Evolutionary conservation across 495 filamentous ascomycete genomes (phyloP).

Genomic region (Rusavskia elegans): DNA sequence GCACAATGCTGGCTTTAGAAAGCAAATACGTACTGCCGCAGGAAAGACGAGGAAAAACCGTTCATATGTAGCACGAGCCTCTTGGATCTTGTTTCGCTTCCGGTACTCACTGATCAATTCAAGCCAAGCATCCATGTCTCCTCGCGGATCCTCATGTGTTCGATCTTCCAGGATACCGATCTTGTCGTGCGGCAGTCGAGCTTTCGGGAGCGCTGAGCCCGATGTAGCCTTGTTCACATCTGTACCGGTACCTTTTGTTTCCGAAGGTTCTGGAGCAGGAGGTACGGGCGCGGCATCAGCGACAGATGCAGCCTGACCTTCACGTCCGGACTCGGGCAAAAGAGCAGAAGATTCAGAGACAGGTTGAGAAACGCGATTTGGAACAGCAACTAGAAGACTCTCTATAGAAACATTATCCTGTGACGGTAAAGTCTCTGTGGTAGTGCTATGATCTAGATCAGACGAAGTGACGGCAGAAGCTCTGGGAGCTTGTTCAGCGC

Average conservation of each 20-base stretch:
- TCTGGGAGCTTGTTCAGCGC: not conserved
- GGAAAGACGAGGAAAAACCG: constrained; percentile 79
- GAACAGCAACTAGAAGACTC: constrained; percentile 35
- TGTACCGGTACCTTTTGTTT: constrained; percentile 22
- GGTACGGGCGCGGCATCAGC: constrained; percentile 24
- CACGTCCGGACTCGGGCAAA: constrained; percentile 26
- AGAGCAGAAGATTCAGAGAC: constrained; percentile 22
- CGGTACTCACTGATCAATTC: constrained; percentile 73
- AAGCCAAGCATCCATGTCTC: constrained; percentile 82
- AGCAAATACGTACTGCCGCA: constrained; percentile 54
- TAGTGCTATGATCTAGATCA: constrained; percentile 41
- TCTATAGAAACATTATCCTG: constrained; percentile 35
- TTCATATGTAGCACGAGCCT: constrained; percentile 66
- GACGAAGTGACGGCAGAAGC: constrained; percentile 29
- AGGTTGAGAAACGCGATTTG: constrained; percentile 36
- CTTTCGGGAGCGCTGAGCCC: constrained; percentile 24
- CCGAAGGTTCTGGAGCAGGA: constrained; percentile 20
- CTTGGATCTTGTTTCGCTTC: constrained; percentile 63
- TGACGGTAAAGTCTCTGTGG: constrained; percentile 42
- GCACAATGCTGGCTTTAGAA: not conserved
- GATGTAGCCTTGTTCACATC: constrained; percentile 21
- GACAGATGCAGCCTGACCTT: constrained; percentile 11
- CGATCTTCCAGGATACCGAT: constrained; percentile 79
- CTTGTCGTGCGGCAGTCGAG: constrained; percentile 58
- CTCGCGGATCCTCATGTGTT: constrained; percentile 77